Percentiles rank a stretch among this genome's conserved stretches.
phyloP scores from a whole-genome alignment of 2,329 filamentous ascomycete species.

The Arthroderma uncinatum region DNA sequence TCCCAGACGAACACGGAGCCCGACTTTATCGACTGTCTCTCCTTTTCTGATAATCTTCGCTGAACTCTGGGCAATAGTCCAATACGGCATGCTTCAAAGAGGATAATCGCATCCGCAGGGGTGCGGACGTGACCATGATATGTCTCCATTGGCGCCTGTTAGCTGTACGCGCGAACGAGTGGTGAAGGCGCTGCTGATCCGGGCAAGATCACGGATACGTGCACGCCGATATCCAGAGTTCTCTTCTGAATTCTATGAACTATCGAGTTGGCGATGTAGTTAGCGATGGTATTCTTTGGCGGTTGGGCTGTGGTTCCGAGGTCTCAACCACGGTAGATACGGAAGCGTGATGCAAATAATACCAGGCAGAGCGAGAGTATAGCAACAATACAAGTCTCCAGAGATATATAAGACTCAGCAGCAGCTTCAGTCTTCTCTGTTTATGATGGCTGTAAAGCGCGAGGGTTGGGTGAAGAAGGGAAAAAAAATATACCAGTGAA shows the following conservation, averaged over 20 bases:
- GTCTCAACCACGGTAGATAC: too few relatives aligned
- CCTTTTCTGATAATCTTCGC: slow-evolving; percentile 86
- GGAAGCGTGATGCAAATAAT: background rate
- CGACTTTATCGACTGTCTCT: slow-evolving; percentile 87
- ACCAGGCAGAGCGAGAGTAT: background rate
- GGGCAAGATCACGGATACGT: background rate
- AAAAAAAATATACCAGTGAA: too few relatives aligned
- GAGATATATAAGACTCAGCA: background rate
- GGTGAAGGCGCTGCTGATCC: background rate
- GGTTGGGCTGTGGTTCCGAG: too few relatives aligned
- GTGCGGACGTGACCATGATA: slow-evolving; percentile 92
- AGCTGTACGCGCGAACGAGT: background rate
- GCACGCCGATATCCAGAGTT: background rate
- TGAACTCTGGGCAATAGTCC: slow-evolving; percentile 86
- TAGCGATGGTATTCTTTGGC: background rate
- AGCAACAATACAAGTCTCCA: too few relatives aligned
- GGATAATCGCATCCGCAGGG: slow-evolving; percentile 90
- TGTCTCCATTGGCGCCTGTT: slow-evolving; percentile 62
- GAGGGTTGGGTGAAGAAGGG: background rate
- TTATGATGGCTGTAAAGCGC: background rate
- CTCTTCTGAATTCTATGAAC: background rate
- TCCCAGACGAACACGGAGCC: slow-evolving; percentile 99
- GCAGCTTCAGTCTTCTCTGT: background rate
- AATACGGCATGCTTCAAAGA: slow-evolving; percentile 93
- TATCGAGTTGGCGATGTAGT: background rate